Conservation (phyloP, 1,139 yeast genomes). For the Hansenula sp. region DNA sequence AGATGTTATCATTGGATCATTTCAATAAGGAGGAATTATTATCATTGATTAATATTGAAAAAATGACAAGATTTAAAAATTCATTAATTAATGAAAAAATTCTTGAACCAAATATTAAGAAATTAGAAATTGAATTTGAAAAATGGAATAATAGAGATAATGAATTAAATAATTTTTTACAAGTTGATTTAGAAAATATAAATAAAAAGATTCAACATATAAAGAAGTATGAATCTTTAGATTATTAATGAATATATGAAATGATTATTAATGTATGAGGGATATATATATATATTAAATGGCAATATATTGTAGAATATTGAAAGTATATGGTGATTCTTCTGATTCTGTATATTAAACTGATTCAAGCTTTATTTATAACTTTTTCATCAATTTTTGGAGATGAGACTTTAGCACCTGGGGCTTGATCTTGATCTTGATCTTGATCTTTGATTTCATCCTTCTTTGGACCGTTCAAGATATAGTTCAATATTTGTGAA, state of each 20-base stretch:
- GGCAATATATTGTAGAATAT: neutral
- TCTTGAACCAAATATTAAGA: conserved; percentile 16
- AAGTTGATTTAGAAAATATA: conserved; percentile 30
- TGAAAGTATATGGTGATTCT: neutral
- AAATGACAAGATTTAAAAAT: conserved; percentile 15
- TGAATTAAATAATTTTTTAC: conserved; percentile 36
- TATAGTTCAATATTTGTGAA: conserved; percentile 51
- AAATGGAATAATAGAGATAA: conserved; percentile 41
- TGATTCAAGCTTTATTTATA: conserved; percentile 3
- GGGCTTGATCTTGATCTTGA: neutral
- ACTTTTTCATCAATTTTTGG: neutral
- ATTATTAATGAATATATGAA: neutral
- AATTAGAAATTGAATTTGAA: conserved; percentile 25
- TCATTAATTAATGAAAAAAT: conserved; percentile 17
- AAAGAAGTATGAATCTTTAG: conserved; percentile 14
- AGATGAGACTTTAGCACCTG: conserved; percentile 1
- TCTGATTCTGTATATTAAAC: too few relatives aligned
- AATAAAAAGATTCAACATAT: conserved; percentile 31
- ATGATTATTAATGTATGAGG: neutral
- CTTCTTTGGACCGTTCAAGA: conserved; percentile 43
- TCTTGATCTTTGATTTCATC: neutral
- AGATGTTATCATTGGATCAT: conserved; percentile 2
- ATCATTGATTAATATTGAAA: conserved; percentile 15
- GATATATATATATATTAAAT: neutral
- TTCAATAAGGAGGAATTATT: conserved; percentile 17